Evolutionary conservation across 164 flowering plant genomes (phyloP).

Genomic region (Protea cynaroides): DNA sequence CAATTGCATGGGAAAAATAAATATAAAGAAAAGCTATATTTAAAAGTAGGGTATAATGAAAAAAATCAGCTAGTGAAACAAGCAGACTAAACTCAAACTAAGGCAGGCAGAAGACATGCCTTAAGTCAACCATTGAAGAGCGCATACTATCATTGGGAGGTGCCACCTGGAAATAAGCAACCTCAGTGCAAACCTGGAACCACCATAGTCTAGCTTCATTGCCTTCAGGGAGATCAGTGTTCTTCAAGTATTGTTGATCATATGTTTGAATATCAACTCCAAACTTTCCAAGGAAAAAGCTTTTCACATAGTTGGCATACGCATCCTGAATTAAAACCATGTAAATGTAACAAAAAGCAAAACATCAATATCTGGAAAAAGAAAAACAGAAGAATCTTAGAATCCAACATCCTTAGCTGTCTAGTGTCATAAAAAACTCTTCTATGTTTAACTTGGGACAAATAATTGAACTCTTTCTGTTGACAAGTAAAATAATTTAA

Average conservation of each 20-base stretch:
- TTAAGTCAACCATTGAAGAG: slow-evolving; percentile 66
- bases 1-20: background rate
- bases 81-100: background rate
- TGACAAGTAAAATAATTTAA: background rate
- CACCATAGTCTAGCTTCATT: slow-evolving; percentile 79
- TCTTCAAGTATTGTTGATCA: slow-evolving; percentile 53
- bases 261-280: slow-evolving; percentile 55
- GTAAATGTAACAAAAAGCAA: background rate
- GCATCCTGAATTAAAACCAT: slow-evolving; percentile 47
- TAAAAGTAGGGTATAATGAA: background rate
- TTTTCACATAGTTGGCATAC: slow-evolving; percentile 79
- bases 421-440: background rate
- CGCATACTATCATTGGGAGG: slow-evolving; percentile 88
- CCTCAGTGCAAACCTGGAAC: slow-evolving; percentile 99
- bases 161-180: slow-evolving; percentile 96
- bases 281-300: slow-evolving; percentile 42
- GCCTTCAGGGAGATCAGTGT: slow-evolving; percentile 34
- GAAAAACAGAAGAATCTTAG: background rate
- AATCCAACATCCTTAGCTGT: background rate
- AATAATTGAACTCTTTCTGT: no score
- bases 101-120: slow-evolving; percentile 28
- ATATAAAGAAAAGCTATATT: background rate
- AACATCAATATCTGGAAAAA: background rate
- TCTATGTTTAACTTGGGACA: no score
- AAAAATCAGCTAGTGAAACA: background rate